phyloP scores from a whole-genome alignment of 257 asterid species.

The Solanum pimpinellifolium region DNA sequence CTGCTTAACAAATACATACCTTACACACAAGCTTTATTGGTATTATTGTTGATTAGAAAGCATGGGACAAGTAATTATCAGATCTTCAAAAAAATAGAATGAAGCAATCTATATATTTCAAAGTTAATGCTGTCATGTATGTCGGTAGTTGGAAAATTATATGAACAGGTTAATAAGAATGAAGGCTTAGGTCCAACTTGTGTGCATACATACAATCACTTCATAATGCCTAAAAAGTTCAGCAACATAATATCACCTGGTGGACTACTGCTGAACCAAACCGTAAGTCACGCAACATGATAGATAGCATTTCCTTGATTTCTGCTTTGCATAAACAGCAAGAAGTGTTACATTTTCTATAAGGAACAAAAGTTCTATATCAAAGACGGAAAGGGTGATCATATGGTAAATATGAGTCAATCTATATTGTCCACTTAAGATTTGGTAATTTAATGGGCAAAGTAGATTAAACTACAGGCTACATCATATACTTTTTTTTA shows the following conservation, averaged over 20 bases:
- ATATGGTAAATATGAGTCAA: background rate
- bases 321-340: constrained; percentile 33
- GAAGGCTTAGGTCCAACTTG: background rate
- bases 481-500: background rate
- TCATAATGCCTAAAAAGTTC: background rate
- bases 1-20: background rate
- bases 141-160: background rate
- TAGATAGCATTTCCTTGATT: constrained; percentile 71
- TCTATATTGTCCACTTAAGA: background rate
- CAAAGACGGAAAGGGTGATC: background rate
- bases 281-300: constrained; percentile 71
- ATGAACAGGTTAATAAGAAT: background rate
- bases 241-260: constrained; percentile 50
- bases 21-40: background rate
- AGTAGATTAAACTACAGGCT: background rate
- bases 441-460: background rate
- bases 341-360: background rate
- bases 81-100: background rate
- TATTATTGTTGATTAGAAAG: background rate
- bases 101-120: background rate
- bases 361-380: background rate
- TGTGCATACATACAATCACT: background rate
- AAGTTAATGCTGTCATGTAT: background rate
- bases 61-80: background rate
- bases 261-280: constrained; percentile 86